Evolutionary conservation across 345 rosid species (phyloP).

Genomic region (Zanthoxylum bungeanum): DNA sequence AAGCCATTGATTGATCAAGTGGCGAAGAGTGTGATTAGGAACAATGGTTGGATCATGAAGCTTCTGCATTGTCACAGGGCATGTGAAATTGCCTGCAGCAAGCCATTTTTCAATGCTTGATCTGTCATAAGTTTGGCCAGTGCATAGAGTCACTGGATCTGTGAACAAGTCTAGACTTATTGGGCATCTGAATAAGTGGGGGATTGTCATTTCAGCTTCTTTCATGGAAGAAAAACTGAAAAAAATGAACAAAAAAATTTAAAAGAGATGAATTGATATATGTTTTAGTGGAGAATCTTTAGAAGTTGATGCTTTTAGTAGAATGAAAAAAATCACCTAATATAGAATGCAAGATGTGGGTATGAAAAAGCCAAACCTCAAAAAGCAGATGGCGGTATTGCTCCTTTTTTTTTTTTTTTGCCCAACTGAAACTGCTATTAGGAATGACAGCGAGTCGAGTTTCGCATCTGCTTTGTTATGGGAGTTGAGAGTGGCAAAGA

Average conservation of each 20-base stretch:
- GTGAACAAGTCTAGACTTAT: conserved; percentile 60
- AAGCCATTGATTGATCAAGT: conserved; percentile 49
- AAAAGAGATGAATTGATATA: neutral
- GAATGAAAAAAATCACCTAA: neutral
- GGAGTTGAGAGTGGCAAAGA: neutral
- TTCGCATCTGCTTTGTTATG: too few species aligned
- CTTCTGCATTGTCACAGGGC: conserved; percentile 77
- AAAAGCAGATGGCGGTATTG: neutral
- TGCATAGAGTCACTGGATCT: conserved; percentile 68
- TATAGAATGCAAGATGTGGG: neutral
- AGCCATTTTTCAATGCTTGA: conserved; percentile 66
- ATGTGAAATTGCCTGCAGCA: conserved; percentile 53
- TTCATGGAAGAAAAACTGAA: conserved; percentile 16
- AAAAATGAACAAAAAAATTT: neutral
- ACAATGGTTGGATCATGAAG: conserved; percentile 53
- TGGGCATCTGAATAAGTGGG: conserved; percentile 64
- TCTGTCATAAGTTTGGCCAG: conserved; percentile 76
- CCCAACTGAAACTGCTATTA: too few species aligned
- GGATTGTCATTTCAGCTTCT: conserved; percentile 32
- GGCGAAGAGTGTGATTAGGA: conserved; percentile 65
- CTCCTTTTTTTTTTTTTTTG: too few species aligned
- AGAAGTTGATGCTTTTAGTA: neutral
- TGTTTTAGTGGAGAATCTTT: neutral
- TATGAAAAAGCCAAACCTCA: neutral
- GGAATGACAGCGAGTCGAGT: too few species aligned